These are phyloP conservation scores for Beta corolliflora DNA, from an alignment of 179 eudicot species.

Conservation along the genomic window DNA sequence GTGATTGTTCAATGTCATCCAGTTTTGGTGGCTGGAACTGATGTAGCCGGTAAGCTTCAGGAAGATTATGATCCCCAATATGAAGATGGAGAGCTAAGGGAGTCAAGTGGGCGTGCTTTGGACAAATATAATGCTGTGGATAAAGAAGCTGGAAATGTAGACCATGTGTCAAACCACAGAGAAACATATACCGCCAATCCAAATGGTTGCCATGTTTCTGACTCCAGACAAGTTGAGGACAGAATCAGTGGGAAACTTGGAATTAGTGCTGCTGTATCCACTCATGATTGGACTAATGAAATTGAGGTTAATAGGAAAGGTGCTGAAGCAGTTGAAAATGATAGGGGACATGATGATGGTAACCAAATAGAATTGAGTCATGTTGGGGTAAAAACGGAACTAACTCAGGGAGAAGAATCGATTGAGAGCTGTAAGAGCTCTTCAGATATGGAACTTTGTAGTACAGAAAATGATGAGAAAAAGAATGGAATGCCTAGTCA, in stretches of 20 bases:
- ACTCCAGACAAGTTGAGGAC: constrained; percentile 17
- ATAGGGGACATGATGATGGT: constrained; percentile 8
- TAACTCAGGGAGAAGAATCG: constrained; percentile 21
- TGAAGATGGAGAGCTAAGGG: constrained; percentile 51
- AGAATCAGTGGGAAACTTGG: not conserved
- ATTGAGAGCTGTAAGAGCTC: constrained; percentile 21
- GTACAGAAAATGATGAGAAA: constrained; percentile 13
- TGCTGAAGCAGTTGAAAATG: constrained; percentile 12
- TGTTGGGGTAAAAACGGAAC: constrained; percentile 28
- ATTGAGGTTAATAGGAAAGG: constrained; percentile 3
- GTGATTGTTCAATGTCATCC: constrained; percentile 12
- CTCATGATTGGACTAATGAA: constrained; percentile 12
- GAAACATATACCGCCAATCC: constrained; percentile 13
- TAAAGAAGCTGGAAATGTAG: constrained; percentile 29
- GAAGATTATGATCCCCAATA: constrained; percentile 42
- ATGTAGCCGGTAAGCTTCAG: constrained; percentile 19
- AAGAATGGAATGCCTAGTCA: constrained; percentile 19
- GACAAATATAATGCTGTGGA: constrained; percentile 31
- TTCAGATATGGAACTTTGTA: constrained; percentile 23
- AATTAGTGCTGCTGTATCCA: constrained; percentile 8
- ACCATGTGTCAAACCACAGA: constrained; percentile 22
- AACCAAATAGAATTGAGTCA: constrained; percentile 17
- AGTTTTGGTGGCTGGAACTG: constrained; percentile 14
- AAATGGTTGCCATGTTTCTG: constrained; percentile 19
- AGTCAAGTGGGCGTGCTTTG: constrained; percentile 32